Conservation (phyloP, 1,139 yeast species). For the Protomyces lactucae-debilis region DNA sequence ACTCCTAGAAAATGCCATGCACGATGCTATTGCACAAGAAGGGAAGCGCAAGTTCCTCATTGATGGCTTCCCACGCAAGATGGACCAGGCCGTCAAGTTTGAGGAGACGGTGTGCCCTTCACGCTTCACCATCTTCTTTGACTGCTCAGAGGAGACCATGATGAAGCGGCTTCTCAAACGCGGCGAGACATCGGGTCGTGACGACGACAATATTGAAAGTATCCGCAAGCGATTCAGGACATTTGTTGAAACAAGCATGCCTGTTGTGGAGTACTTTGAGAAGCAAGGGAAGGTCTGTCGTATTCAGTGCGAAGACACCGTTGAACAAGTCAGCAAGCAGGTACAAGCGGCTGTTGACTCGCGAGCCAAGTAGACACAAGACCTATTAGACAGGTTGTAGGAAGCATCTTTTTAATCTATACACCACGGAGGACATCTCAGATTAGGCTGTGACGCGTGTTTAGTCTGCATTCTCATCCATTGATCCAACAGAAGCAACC, state of each 20-base stretch:
- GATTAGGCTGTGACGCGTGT: too few species aligned
- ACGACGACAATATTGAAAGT: constrained; percentile 88
- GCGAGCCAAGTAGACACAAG: neutral
- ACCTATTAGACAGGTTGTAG: neutral
- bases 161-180: constrained; percentile 76
- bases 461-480: constrained; percentile 22
- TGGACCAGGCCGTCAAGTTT: constrained; percentile 94
- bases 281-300: constrained; percentile 70
- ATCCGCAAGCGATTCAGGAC: constrained; percentile 83
- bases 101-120: constrained; percentile 61
- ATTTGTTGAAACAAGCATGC: constrained; percentile 86
- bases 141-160: constrained; percentile 91
- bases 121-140: constrained; percentile 79
- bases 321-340: constrained; percentile 68
- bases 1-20: constrained; percentile 72
- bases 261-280: constrained; percentile 82
- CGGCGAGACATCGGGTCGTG: constrained; percentile 90
- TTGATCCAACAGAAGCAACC: neutral
- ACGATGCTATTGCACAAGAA: constrained; percentile 44
- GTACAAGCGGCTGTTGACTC: constrained; percentile 61
- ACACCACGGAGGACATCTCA: neutral
- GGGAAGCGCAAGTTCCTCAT: constrained; percentile 68
- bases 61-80: constrained; percentile 96
- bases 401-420: neutral
- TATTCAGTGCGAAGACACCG: constrained; percentile 72